Percentiles rank a stretch among this genome's conserved stretches.
Evolutionary conservation across 2,329 filamentous ascomycete species (phyloP).

Genomic region (Fusarium transvaalense): DNA sequence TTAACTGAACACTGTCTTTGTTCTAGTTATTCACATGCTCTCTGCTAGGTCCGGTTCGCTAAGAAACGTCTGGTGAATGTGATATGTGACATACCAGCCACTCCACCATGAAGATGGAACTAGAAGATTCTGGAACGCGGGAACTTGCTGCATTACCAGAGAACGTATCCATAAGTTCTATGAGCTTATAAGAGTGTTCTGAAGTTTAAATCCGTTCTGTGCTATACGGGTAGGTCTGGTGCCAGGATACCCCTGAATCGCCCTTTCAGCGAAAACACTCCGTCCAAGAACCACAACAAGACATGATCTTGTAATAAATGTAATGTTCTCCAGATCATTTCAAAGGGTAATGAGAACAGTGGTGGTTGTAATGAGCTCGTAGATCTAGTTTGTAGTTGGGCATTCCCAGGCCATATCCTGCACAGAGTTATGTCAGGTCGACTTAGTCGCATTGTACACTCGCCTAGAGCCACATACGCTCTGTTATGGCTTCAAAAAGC

Average conservation of each 20-base stretch:
- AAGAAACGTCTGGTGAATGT: background rate
- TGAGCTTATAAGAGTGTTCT: background rate
- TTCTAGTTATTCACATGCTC: background rate
- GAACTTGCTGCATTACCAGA: background rate
- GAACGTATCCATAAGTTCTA: background rate
- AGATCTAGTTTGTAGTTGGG: background rate
- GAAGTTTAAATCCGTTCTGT: background rate
- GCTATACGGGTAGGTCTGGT: background rate
- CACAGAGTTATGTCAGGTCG: background rate
- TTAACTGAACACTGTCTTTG: background rate
- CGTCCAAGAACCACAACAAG: background rate
- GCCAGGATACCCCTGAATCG: background rate
- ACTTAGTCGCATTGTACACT: background rate
- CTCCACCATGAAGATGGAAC: background rate
- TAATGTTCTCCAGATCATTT: background rate
- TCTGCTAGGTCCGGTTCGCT: background rate
- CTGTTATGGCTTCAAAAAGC: background rate
- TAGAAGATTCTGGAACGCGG: background rate
- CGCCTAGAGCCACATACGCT: background rate
- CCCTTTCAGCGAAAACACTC: background rate
- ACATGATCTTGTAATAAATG: background rate
- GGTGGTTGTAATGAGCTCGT: background rate
- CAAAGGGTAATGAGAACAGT: fast-evolving
- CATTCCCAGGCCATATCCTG: background rate
- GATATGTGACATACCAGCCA: slow-evolving; percentile 11